These are phyloP conservation scores for Styphnolobium japonicum DNA, from an alignment of 306 rosid genomes.

Conservation along the genomic window DNA sequence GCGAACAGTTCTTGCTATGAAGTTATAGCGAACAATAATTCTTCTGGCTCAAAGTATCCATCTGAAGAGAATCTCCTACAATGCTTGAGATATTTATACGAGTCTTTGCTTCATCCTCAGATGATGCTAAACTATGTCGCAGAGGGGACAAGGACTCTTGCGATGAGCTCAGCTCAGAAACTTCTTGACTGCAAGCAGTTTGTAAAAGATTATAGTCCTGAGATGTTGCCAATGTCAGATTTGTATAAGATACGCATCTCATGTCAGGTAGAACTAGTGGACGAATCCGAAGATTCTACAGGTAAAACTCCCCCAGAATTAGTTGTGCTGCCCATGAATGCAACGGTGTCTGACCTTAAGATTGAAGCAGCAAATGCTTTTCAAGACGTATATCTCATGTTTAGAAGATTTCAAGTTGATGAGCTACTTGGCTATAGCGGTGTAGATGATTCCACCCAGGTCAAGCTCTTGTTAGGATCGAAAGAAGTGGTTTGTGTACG, in stretches of 20 bases:
- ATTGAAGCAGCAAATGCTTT: slow-evolving; percentile 72
- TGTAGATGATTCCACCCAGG: slow-evolving; percentile 71
- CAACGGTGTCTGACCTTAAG: slow-evolving; percentile 70
- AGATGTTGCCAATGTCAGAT: slow-evolving; percentile 33
- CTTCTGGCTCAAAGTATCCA: slow-evolving; percentile 42
- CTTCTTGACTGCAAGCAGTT: slow-evolving; percentile 98
- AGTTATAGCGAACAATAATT: slow-evolving; percentile 31
- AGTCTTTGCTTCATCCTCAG: slow-evolving; percentile 75
- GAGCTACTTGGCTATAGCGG: slow-evolving; percentile 61
- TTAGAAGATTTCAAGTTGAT: slow-evolving; percentile 67
- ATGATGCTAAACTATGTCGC: slow-evolving; percentile 53
- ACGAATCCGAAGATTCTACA: slow-evolving; percentile 53
- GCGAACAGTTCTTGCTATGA: slow-evolving; percentile 33
- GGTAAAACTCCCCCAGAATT: slow-evolving; percentile 65
- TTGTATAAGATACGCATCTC: slow-evolving; percentile 37
- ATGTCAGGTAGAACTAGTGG: slow-evolving; percentile 63
- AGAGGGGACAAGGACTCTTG: slow-evolving; percentile 54
- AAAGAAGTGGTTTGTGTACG: slow-evolving; percentile 45
- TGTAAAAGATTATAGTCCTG: slow-evolving; percentile 65
- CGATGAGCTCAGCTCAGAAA: slow-evolving; percentile 63
- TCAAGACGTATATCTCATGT: slow-evolving; percentile 77
- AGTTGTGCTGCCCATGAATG: slow-evolving; percentile 53
- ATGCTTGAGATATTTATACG: slow-evolving; percentile 71
- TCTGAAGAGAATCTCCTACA: slow-evolving; percentile 67
- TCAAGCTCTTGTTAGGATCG: slow-evolving; percentile 60